A percentile compares a stretch with the other conserved stretches of the same genome.
Conservation (phyloP, 257 asterid species). For the Nicotiana undulata region DNA sequence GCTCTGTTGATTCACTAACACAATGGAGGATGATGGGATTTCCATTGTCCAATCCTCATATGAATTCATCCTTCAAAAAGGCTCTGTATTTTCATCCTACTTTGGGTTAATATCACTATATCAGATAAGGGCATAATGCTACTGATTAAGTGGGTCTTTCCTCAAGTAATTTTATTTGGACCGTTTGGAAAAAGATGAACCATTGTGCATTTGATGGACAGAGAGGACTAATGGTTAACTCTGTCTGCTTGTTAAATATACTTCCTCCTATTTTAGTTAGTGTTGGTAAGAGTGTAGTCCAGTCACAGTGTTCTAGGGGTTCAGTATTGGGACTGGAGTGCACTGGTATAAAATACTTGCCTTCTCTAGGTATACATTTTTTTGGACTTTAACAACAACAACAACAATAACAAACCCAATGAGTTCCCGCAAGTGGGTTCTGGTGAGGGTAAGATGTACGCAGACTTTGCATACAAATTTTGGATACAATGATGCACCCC, state of each 20-base stretch:
- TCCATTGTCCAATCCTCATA: neutral
- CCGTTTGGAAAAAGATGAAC: neutral
- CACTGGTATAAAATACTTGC: neutral
- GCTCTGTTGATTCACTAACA: neutral
- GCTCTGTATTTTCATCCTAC: neutral
- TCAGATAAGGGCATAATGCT: neutral
- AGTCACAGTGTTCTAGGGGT: neutral
- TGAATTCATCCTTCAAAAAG: neutral
- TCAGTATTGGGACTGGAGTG: neutral
- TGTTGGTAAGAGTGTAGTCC: neutral
- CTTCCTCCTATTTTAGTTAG: neutral
- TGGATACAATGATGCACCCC: neutral
- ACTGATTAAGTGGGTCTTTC: neutral
- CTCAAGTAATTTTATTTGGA: neutral
- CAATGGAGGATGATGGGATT: neutral
- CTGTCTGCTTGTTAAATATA: neutral
- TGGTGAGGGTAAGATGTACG: neutral
- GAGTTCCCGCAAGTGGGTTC: no score
- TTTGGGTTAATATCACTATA: neutral
- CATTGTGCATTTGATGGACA: neutral
- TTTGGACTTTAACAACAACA: neutral
- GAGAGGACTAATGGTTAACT: neutral
- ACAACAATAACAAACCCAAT: no score
- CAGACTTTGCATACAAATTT: neutral
- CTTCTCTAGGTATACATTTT: neutral